Conservation (phyloP, 768 basidiomycete species). For the Strobilomyces confusus region DNA sequence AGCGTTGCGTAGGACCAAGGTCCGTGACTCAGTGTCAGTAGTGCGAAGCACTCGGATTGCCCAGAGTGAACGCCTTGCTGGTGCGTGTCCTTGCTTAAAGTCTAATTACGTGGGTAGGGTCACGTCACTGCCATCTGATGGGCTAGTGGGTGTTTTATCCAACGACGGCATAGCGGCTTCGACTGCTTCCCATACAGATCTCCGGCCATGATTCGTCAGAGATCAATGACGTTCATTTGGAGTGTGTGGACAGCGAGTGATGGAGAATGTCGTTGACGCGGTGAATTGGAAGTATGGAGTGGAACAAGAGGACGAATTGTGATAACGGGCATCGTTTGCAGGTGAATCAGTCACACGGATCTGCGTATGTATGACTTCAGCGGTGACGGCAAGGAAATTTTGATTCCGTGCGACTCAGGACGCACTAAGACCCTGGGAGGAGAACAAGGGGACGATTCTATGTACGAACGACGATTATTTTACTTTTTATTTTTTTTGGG, state of each 20-base stretch:
- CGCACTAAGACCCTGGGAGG: conserved; percentile 25
- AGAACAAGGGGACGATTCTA: conserved; percentile 9
- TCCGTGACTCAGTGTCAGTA: conserved; percentile 19
- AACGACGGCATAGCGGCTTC: conserved; percentile 9
- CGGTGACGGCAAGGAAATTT: conserved; percentile 19
- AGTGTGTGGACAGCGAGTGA: conserved; percentile 12
- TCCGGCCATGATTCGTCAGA: conserved; percentile 10
- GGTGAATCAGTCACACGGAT: conserved; percentile 27
- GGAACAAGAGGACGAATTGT: conserved; percentile 12
- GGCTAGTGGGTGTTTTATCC: conserved; percentile 9
- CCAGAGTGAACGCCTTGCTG: conserved; percentile 19
- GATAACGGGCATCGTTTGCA: conserved; percentile 14
- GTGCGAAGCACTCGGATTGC: conserved; percentile 17
- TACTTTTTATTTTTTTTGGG: neutral
- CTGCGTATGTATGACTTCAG: conserved; percentile 31
- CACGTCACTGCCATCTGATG: conserved; percentile 33
- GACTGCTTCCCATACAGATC: conserved; percentile 11
- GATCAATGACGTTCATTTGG: conserved; percentile 16
- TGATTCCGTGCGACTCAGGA: conserved; percentile 14
- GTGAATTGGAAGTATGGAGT: conserved; percentile 20
- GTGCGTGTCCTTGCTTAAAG: conserved; percentile 35
- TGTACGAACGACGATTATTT: conserved; percentile 4
- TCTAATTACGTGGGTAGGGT: conserved; percentile 33
- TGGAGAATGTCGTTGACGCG: conserved; percentile 17
- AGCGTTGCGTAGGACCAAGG: conserved; percentile 15